Evolutionary conservation across 768 basidiomycete genomes (phyloP).

Genomic region (Psilocybe sp.): DNA sequence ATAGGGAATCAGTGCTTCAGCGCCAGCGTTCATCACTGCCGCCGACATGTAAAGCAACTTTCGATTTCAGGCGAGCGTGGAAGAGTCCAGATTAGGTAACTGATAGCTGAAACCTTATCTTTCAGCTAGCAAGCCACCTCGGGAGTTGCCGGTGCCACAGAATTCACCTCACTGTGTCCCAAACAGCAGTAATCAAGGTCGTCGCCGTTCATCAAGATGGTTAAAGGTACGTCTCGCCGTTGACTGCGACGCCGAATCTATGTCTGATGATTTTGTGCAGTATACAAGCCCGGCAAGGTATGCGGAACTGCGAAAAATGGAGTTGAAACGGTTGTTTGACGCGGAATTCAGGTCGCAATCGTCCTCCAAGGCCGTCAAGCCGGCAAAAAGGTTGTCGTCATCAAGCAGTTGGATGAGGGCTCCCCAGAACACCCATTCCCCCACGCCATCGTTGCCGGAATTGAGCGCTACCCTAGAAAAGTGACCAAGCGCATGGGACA

Average conservation of each 20-base stretch:
- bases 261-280: slow-evolving; percentile 34
- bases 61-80: not conserved
- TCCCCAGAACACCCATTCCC: slow-evolving; percentile 96
- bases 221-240: slow-evolving; percentile 45
- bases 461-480: slow-evolving; percentile 98
- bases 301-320: slow-evolving; percentile 1
- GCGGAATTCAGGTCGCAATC: slow-evolving; percentile 72
- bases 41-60: too few species aligned
- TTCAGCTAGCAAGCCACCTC: slow-evolving; percentile 41
- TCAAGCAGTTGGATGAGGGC: slow-evolving; percentile 96
- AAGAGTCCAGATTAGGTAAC: not conserved
- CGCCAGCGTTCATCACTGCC: too few species aligned
- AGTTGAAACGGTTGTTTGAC: not conserved
- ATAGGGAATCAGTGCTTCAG: too few species aligned
- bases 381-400: slow-evolving; percentile 98
- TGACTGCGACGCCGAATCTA: not conserved
- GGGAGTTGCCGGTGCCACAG: slow-evolving; percentile 31
- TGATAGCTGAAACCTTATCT: slow-evolving; percentile 29
- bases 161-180: slow-evolving; percentile 22
- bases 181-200: slow-evolving; percentile 40
- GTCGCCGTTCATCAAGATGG: slow-evolving; percentile 49
- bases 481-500: slow-evolving; percentile 97
- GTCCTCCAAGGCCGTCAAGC: slow-evolving; percentile 99
- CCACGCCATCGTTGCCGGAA: slow-evolving; percentile 96
- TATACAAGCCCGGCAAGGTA: slow-evolving; percentile 96